phyloP scores from a whole-genome alignment of 202 grass and related monocot genomes.

The Cymbopogon flexuosus region DNA sequence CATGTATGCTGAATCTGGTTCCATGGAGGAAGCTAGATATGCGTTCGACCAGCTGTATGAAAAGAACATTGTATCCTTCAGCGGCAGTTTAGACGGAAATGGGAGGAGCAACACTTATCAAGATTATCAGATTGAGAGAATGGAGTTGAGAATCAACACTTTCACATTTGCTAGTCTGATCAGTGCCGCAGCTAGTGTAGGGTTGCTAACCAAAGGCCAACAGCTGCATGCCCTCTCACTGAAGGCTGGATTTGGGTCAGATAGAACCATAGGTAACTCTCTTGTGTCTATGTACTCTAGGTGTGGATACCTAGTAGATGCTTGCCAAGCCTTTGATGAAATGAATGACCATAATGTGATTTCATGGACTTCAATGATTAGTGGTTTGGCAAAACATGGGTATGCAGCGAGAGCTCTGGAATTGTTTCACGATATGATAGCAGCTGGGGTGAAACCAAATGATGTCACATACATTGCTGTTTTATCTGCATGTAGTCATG shows the following conservation, averaged over 20 bases:
- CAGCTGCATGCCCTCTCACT: conserved; percentile 66
- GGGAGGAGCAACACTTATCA: conserved; percentile 25
- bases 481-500: conserved; percentile 78
- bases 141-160: conserved; percentile 45
- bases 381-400: conserved; percentile 80
- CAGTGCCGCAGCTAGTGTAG: conserved; percentile 68
- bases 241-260: conserved; percentile 60
- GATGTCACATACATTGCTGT: conserved; percentile 76
- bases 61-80: conserved; percentile 53
- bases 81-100: conserved; percentile 28
- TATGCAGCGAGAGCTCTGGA: conserved; percentile 41
- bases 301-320: conserved; percentile 72
- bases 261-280: conserved; percentile 56
- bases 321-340: conserved; percentile 52
- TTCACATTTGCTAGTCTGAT: conserved; percentile 83
- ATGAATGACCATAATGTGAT: conserved; percentile 67
- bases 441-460: conserved; percentile 62
- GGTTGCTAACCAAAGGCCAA: conserved; percentile 66
- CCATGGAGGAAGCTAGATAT: conserved; percentile 58
- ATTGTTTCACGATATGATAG: conserved; percentile 62
- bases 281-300: conserved; percentile 93
- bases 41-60: conserved; percentile 53
- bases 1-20: conserved; percentile 68
- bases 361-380: conserved; percentile 89
- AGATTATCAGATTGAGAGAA: conserved; percentile 38